Evolutionary conservation across 345 rosid genomes (phyloP).

Genomic region (Populus tremula): DNA sequence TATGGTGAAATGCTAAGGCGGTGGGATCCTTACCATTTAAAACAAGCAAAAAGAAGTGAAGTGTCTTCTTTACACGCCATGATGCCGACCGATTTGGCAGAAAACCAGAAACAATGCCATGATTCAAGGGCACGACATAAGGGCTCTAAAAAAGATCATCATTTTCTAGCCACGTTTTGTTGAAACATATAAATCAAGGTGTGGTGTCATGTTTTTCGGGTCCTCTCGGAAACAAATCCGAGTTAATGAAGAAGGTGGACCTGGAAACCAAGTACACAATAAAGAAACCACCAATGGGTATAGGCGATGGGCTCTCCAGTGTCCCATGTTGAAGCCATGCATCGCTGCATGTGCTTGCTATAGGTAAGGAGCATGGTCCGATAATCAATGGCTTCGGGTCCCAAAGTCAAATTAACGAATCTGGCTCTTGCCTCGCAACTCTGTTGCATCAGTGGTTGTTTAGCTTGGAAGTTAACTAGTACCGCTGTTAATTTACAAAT

Average conservation of each 20-base stretch:
- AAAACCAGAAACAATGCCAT: conserved; percentile 5
- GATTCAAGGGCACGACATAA: background rate
- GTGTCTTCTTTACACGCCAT: background rate
- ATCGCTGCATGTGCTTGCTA: background rate
- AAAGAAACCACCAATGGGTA: background rate
- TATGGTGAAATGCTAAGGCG: background rate
- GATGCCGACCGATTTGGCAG: background rate
- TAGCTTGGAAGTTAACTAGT: background rate
- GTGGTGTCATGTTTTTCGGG: background rate
- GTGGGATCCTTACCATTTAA: no score
- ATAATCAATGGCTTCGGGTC: conserved; percentile 2
- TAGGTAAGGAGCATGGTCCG: background rate
- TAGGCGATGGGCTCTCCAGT: background rate
- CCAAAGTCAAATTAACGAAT: background rate
- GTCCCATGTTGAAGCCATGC: background rate
- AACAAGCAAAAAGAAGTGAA: background rate
- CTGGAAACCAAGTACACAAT: background rate
- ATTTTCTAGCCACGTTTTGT: background rate
- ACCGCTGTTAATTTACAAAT: background rate
- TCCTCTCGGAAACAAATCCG: background rate
- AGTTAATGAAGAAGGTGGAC: background rate
- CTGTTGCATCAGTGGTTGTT: background rate
- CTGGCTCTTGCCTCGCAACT: background rate
- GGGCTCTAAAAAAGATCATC: background rate
- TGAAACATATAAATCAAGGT: background rate